These are phyloP conservation scores for Agarophyton chilense DNA, from an alignment of 23 red algal species.

Conservation along the genomic window DNA sequence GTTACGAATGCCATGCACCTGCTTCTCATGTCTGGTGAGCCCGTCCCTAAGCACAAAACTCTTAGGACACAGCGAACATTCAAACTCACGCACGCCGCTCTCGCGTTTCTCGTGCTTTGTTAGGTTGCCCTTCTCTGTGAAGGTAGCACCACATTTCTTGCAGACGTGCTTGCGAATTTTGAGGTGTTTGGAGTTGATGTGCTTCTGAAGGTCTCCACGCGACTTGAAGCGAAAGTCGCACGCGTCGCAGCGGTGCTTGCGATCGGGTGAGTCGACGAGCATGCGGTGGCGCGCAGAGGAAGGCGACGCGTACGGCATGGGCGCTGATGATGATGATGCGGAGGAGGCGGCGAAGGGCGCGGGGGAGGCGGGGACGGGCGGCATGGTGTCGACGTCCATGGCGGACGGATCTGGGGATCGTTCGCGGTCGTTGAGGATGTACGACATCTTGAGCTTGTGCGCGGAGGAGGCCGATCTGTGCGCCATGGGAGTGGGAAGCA, in stretches of 20 bases:
- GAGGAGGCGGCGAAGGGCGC: not conserved
- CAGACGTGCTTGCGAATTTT: slow-evolving; percentile 45
- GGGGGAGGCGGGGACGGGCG: not conserved
- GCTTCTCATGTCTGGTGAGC: slow-evolving; percentile 24
- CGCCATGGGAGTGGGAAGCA: not conserved
- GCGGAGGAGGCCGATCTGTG: not conserved
- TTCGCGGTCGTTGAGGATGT: slow-evolving; percentile 43
- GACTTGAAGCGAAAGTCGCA: slow-evolving; percentile 38
- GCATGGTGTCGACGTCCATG: not conserved
- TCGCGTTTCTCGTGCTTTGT: slow-evolving; percentile 56
- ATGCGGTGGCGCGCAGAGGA: slow-evolving; percentile 21
- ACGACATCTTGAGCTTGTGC: slow-evolving; percentile 53
- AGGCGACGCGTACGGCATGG: not conserved
- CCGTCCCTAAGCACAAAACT: slow-evolving; percentile 47
- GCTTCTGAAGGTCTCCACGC: slow-evolving; percentile 38
- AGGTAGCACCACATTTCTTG: slow-evolving; percentile 22
- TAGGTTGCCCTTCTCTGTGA: slow-evolving; percentile 55
- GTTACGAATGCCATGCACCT: slow-evolving; percentile 18
- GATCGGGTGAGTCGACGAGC: slow-evolving; percentile 2
- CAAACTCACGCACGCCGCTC: slow-evolving; percentile 34
- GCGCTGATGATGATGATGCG: not conserved
- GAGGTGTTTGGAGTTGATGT: slow-evolving; percentile 29
- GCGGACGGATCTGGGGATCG: not conserved
- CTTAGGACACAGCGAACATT: slow-evolving; percentile 34
- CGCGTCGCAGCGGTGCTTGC: slow-evolving; percentile 28